These are phyloP conservation scores for Euptelea pleiosperma DNA, from an alignment of 164 flowering plant species.

Conservation along the genomic window DNA sequence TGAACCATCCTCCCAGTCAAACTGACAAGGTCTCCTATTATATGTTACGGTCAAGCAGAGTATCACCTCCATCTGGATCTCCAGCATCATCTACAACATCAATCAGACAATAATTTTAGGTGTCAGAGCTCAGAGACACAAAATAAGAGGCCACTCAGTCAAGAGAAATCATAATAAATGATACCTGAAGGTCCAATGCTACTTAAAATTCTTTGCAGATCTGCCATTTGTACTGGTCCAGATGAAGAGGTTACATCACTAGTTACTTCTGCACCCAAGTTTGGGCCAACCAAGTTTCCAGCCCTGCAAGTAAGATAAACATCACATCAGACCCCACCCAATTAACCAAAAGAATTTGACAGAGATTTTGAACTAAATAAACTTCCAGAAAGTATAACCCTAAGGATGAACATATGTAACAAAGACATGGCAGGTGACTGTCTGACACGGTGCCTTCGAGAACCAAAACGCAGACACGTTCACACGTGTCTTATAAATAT, in stretches of 20 bases:
- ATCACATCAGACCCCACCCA: neutral
- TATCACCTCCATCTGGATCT: slow-evolving; percentile 77
- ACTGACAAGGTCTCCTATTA: neutral
- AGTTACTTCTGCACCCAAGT: slow-evolving; percentile 47
- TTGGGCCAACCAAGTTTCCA: slow-evolving; percentile 57
- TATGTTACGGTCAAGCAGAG: neutral
- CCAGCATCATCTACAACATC: slow-evolving; percentile 42
- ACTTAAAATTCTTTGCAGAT: slow-evolving; percentile 85
- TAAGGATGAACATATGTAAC: no score
- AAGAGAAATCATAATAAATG: neutral
- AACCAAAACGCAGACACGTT: no score
- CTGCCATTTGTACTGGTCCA: slow-evolving; percentile 82
- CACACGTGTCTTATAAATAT: no score
- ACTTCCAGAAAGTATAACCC: no score
- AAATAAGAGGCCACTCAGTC: neutral
- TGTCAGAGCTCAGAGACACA: slow-evolving; percentile 12
- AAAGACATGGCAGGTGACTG: no score
- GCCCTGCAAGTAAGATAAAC: slow-evolving; percentile 37
- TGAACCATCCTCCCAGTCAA: neutral
- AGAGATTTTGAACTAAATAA: no score
- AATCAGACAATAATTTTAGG: slow-evolving; percentile 2
- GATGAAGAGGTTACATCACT: slow-evolving; percentile 73
- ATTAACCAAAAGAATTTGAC: neutral
- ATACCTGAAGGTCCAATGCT: slow-evolving; percentile 68
- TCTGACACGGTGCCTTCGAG: no score